Percentiles rank a stretch among this genome's conserved stretches.
phyloP scores from a whole-genome alignment of 2,329 filamentous ascomycete species.

The Fonsecaea nubica region DNA sequence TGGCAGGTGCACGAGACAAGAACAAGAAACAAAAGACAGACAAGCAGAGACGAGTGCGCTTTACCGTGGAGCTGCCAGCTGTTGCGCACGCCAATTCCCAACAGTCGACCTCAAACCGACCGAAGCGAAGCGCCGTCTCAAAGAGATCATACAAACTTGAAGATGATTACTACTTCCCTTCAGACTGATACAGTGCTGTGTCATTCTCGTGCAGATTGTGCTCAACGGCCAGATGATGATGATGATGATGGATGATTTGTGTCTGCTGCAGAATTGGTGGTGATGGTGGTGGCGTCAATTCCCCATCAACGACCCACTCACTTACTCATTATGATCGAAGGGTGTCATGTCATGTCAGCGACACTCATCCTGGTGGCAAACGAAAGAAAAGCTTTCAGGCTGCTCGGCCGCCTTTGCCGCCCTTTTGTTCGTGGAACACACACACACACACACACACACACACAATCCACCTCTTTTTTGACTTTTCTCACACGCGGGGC shows the following conservation, averaged over 20 bases:
- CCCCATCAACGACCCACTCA: neutral
- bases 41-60: neutral
- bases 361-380: neutral
- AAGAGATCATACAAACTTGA: slow-evolving; percentile 18
- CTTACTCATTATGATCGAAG: neutral
- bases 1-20: neutral
- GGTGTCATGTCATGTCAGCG: neutral
- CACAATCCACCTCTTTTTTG: too few species aligned
- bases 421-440: too few species aligned
- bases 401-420: too few species aligned
- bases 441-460: too few species aligned
- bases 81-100: neutral
- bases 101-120: slow-evolving; percentile 1
- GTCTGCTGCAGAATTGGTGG: neutral
- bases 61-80: neutral
- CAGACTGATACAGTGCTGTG: neutral
- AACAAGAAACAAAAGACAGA: neutral
- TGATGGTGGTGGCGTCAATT: neutral
- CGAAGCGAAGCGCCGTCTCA: slow-evolving; percentile 10
- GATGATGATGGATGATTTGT: neutral
- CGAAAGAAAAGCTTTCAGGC: too few species aligned
- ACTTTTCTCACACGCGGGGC: too few species aligned
- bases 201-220: neutral
- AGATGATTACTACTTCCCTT: slow-evolving; percentile 22
- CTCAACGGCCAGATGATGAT: neutral